Evolutionary conservation across 306 rosid genomes (phyloP).

Genomic region (Quillaja saponaria): DNA sequence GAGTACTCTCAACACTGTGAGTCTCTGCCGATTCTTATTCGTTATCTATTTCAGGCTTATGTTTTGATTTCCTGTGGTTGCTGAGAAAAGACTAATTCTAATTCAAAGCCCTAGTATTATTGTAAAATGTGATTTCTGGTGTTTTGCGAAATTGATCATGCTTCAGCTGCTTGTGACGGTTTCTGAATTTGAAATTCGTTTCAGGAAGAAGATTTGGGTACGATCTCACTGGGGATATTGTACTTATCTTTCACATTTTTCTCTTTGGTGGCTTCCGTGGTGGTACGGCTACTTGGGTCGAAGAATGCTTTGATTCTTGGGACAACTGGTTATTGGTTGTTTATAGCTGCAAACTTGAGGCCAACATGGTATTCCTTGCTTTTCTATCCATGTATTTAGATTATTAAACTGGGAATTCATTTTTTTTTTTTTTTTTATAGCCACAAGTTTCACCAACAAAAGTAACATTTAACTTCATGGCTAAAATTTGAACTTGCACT

Average conservation of each 20-base stretch:
- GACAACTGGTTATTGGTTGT: slow-evolving; percentile 79
- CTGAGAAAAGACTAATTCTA: background rate
- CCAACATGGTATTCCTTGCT: slow-evolving; percentile 63
- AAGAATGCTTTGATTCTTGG: slow-evolving; percentile 85
- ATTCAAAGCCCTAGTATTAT: background rate
- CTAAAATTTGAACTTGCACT: too few species aligned
- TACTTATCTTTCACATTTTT: slow-evolving; percentile 79
- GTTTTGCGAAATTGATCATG: background rate
- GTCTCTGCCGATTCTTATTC: slow-evolving; percentile 15
- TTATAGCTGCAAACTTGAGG: slow-evolving; percentile 84
- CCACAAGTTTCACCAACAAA: too few species aligned
- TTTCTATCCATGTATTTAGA: background rate
- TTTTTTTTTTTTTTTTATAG: background rate
- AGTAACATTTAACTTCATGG: too few species aligned
- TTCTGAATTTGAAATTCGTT: slow-evolving; percentile 27
- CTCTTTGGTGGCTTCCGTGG: slow-evolving; percentile 78
- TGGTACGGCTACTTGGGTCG: slow-evolving; percentile 72
- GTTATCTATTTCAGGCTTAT: background rate
- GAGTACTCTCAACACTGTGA: slow-evolving; percentile 80
- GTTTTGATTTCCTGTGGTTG: background rate
- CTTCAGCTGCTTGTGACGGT: background rate
- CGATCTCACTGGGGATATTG: slow-evolving; percentile 77
- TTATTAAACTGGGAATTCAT: background rate
- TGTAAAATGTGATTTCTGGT: background rate
- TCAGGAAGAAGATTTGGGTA: slow-evolving; percentile 85